phyloP scores from a whole-genome alignment of 1,284 basidiomycete species.

The Flammula alnicola region DNA sequence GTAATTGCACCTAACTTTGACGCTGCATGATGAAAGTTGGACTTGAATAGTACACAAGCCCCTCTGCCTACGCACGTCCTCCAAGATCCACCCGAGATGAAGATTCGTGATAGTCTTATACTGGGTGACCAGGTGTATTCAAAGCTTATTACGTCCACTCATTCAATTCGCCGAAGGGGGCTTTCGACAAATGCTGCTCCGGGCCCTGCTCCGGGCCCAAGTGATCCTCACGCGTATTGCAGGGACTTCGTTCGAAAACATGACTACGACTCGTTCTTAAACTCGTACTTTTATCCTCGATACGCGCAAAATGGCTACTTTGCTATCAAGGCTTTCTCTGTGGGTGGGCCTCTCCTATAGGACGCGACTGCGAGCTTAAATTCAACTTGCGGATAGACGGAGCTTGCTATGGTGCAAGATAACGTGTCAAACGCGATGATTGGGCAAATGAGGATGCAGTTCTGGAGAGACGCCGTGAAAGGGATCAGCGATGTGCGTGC shows the following conservation, averaged over 20 bases:
- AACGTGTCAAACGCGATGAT: constrained; percentile 79
- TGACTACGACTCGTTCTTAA: constrained; percentile 83
- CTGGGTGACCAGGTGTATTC: not conserved
- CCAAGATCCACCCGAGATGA: too few relatives aligned
- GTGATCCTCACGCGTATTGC: constrained; percentile 65
- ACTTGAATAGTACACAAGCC: too few relatives aligned
- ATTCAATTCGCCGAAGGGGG: constrained; percentile 6
- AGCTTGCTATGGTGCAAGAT: constrained; percentile 83
- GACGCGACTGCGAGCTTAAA: constrained; percentile 16
- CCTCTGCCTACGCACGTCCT: too few relatives aligned
- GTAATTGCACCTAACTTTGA: too few relatives aligned
- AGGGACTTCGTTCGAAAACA: constrained; percentile 69
- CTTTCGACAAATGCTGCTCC: constrained; percentile 16
- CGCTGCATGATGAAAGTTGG: too few relatives aligned
- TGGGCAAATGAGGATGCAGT: constrained; percentile 90
- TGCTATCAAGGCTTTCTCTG: constrained; percentile 87
- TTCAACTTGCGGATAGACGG: constrained; percentile 57
- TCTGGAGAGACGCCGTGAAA: constrained; percentile 89
- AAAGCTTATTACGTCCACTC: not conserved
- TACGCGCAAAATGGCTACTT: constrained; percentile 72
- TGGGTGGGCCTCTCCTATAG: constrained; percentile 46
- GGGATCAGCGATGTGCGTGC: constrained; percentile 67
- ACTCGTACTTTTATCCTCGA: constrained; percentile 78
- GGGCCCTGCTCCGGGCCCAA: too few relatives aligned
- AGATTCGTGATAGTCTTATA: too few relatives aligned